Evolutionary conservation across 2,329 filamentous ascomycete genomes (phyloP).

Genomic region (Pyricularia pennisetigena): DNA sequence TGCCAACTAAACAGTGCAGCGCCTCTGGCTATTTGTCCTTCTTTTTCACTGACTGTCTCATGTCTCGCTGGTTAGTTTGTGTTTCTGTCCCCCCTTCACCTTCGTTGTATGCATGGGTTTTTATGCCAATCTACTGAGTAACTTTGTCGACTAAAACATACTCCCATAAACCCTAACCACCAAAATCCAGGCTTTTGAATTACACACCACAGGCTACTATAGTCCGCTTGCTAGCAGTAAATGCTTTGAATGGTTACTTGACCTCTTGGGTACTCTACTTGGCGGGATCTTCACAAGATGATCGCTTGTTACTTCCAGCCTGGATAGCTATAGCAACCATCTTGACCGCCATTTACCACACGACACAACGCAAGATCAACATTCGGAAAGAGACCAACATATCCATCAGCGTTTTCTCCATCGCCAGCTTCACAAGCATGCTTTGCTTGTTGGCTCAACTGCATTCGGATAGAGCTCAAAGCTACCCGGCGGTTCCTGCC

Average conservation of each 20-base stretch:
- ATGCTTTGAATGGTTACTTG: slow-evolving; percentile 64
- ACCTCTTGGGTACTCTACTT: slow-evolving; percentile 64
- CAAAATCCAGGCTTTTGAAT: slow-evolving; percentile 60
- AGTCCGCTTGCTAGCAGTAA: slow-evolving; percentile 67
- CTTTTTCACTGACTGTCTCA: slow-evolving; percentile 76
- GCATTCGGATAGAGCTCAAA: slow-evolving; percentile 45
- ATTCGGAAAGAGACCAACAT: slow-evolving; percentile 72
- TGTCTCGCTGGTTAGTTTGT: slow-evolving; percentile 61
- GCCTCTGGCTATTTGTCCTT: slow-evolving; percentile 71
- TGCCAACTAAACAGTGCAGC: slow-evolving; percentile 44
- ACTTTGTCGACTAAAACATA: background rate
- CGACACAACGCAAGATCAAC: slow-evolving; percentile 68
- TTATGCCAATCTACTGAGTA: background rate
- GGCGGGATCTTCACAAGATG: slow-evolving; percentile 59
- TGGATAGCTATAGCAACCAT: slow-evolving; percentile 72
- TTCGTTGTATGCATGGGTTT: background rate
- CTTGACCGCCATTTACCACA: slow-evolving; percentile 64
- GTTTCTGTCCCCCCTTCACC: background rate
- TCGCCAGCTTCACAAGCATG: slow-evolving; percentile 70
- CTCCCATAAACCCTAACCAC: background rate
- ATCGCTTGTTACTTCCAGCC: slow-evolving; percentile 61
- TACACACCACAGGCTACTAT: slow-evolving; percentile 76
- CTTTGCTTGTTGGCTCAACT: slow-evolving; percentile 57
- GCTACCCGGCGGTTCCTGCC: slow-evolving; percentile 37
- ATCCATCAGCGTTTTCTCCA: slow-evolving; percentile 67